A percentile compares a stretch with the other conserved stretches of the same genome.
Evolutionary conservation across 2,329 filamentous ascomycete species (phyloP).

Genomic region (Monosporascus sp.): DNA sequence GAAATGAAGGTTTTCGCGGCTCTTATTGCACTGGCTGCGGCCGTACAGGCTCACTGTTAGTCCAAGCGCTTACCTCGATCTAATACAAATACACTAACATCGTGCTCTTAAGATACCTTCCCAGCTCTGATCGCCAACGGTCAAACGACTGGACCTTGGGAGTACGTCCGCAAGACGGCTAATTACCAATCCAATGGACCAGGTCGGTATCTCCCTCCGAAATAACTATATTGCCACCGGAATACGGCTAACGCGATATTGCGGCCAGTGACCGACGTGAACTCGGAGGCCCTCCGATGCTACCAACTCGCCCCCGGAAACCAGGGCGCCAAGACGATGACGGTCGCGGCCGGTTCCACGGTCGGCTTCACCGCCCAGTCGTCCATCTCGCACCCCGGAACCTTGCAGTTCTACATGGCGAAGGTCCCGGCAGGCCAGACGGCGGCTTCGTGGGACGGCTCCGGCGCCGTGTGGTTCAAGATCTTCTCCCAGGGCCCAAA

Average conservation of each 20-base stretch:
- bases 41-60: conserved; percentile 36
- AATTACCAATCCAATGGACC: conserved; percentile 47
- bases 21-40: conserved; percentile 20
- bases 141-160: conserved; percentile 36
- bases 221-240: background rate
- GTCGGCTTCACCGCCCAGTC: conserved; percentile 40
- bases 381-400: conserved; percentile 37
- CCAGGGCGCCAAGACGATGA: conserved; percentile 35
- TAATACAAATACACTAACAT: conserved; percentile 2
- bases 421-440: conserved; percentile 34
- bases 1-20: conserved; percentile 21
- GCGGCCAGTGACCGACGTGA: conserved; percentile 38
- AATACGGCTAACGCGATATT: background rate
- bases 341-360: conserved; percentile 38
- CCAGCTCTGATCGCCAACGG: conserved; percentile 32
- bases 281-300: conserved; percentile 44
- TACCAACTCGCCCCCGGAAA: conserved; percentile 40
- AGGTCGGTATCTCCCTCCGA: conserved; percentile 10
- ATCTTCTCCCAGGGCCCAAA: conserved; percentile 38
- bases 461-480: conserved; percentile 37
- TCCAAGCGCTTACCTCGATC: background rate
- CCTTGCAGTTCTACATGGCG: conserved; percentile 36
- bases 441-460: conserved; percentile 33
- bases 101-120: conserved; percentile 31
- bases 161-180: conserved; percentile 41